A percentile compares a stretch with the other conserved stretches of the same genome.
phyloP scores from a whole-genome alignment of 306 rosid genomes.

The Neltuma alba region DNA sequence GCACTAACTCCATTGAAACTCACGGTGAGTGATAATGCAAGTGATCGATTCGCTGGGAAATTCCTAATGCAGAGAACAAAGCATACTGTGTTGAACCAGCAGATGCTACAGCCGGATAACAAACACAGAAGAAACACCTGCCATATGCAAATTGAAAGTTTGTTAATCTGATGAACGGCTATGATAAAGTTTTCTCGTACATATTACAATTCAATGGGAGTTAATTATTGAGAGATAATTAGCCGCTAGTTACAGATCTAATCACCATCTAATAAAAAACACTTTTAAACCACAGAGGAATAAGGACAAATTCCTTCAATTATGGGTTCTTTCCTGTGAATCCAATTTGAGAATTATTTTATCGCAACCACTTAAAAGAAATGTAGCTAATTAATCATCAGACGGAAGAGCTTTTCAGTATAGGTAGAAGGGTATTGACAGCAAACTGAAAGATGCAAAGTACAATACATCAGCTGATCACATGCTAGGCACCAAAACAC shows the following conservation, averaged over 20 bases:
- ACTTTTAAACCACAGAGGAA: slow-evolving; percentile 15
- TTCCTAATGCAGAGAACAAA: slow-evolving; percentile 90
- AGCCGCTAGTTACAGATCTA: neutral
- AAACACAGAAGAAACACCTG: slow-evolving; percentile 83
- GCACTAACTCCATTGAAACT: slow-evolving; percentile 98
- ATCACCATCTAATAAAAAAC: neutral
- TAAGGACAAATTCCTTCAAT: slow-evolving; percentile 2
- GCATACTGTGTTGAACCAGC: slow-evolving; percentile 99
- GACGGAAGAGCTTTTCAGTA: neutral
- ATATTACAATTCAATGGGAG: neutral
- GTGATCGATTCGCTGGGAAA: slow-evolving; percentile 76
- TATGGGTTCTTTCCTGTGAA: neutral
- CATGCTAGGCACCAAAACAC: slow-evolving; percentile 2
- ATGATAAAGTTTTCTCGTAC: slow-evolving; percentile 11
- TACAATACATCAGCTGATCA: slow-evolving; percentile 15
- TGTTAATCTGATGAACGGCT: slow-evolving; percentile 14
- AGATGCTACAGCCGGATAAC: slow-evolving; percentile 88
- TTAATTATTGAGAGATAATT: neutral
- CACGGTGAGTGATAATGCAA: slow-evolving; percentile 87
- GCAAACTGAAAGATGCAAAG: slow-evolving; percentile 9
- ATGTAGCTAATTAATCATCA: neutral
- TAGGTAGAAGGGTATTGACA: neutral
- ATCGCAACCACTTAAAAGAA: neutral
- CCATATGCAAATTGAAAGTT: slow-evolving; percentile 27
- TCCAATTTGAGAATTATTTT: neutral